These are phyloP conservation scores for Pichia sp. DNA, from an alignment of 1,139 yeast species.

Conservation along the genomic window DNA sequence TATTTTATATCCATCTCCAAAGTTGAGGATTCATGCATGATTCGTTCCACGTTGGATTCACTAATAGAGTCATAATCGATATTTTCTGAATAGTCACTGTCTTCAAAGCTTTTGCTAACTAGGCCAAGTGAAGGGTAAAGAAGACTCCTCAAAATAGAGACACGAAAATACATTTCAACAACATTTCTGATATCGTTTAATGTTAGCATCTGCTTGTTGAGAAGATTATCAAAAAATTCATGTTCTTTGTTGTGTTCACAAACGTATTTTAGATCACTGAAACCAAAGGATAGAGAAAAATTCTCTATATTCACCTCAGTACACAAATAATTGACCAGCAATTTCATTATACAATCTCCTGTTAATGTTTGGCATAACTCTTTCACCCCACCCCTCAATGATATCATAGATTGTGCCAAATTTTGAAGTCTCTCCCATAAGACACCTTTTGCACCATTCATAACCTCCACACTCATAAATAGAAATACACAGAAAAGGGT, in stretches of 20 bases:
- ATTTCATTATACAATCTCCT: conserved; percentile 17
- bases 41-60: conserved; percentile 11
- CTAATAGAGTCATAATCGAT: conserved; percentile 3
- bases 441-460: conserved; percentile 14
- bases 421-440: conserved; percentile 16
- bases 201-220: background rate
- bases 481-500: conserved; percentile 12
- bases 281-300: background rate
- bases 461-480: conserved; percentile 16
- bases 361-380: conserved; percentile 16
- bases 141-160: conserved; percentile 1
- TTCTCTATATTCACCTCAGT: conserved; percentile 1
- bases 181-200: background rate
- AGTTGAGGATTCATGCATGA: conserved; percentile 9
- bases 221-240: conserved; percentile 8
- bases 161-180: conserved; percentile 4
- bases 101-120: background rate
- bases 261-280: conserved; percentile 1
- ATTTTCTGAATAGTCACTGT: background rate
- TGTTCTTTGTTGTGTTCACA: background rate
- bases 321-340: background rate
- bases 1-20: conserved; percentile 12
- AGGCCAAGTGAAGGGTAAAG: conserved; percentile 1
- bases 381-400: conserved; percentile 20
- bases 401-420: conserved; percentile 19